These are phyloP conservation scores for Microsporum ferrugineum DNA, from an alignment of 2,329 filamentous ascomycete species.

Conservation along the genomic window DNA sequence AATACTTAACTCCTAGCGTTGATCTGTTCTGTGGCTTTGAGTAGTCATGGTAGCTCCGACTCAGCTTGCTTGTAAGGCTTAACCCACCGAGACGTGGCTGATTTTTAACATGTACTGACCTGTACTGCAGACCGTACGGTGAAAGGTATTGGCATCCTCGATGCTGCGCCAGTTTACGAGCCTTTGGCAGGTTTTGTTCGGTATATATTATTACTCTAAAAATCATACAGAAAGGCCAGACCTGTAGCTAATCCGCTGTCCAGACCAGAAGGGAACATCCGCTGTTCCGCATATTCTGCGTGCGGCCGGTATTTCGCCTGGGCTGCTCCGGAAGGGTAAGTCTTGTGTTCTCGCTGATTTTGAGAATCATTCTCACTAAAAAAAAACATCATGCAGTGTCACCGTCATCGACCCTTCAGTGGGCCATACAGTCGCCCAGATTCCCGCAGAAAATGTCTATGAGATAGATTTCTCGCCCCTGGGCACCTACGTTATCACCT, in stretches of 20 bases:
- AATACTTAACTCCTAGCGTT: neutral
- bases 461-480: slow-evolving; percentile 89
- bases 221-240: neutral
- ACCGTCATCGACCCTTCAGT: slow-evolving; percentile 69
- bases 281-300: slow-evolving; percentile 89
- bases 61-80: slow-evolving; percentile 71
- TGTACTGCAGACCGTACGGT: slow-evolving; percentile 62
- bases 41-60: slow-evolving; percentile 88
- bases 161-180: slow-evolving; percentile 81
- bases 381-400: slow-evolving; percentile 43
- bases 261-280: slow-evolving; percentile 84
- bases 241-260: slow-evolving; percentile 10
- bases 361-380: neutral
- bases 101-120: slow-evolving; percentile 11
- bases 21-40: slow-evolving; percentile 61
- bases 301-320: slow-evolving; percentile 95
- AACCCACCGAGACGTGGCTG: neutral
- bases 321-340: slow-evolving; percentile 67
- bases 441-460: slow-evolving; percentile 75
- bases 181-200: slow-evolving; percentile 64
- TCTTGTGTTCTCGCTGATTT: slow-evolving; percentile 3
- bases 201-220: slow-evolving; percentile 25
- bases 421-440: slow-evolving; percentile 60
- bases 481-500: slow-evolving; percentile 89
- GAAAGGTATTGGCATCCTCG: slow-evolving; percentile 88